Base-by-base conservation (phyloP, 2,329 filamentous ascomycete species). In the Chalara sp. region DNA sequence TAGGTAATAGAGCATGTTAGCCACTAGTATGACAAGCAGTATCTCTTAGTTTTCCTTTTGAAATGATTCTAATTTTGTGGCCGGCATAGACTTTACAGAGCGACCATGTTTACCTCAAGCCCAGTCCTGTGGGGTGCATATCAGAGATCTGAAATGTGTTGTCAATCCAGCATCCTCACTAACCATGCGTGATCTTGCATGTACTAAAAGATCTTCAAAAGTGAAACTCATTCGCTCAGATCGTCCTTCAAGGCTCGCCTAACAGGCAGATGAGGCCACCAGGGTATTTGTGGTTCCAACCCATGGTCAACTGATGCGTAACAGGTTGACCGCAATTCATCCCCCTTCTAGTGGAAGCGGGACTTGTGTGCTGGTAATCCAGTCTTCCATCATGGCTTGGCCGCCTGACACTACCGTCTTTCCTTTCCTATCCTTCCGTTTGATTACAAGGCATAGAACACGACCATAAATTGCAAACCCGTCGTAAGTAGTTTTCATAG, bases 391-490 rank as follows among this genome's bases (percentile, higher is more conserved):
- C 67, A 82, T 76, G 50, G 81, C 83, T 65, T 87, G 84, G 41
- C 81, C 80, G 44, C 70, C 72, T 8, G 56, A 55, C 62, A 62
- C 53, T 56, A 54, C 55, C 56, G 61, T 53, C 57, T 63, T 68
- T 44, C 67, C 66, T 58, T 70, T 76, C 58, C 69, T 73, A 45
- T 83, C 85, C 54, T 86, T 83, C 65, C 86, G 87, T 68, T 83
- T 84, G 63, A 99, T 84, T 6, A 99, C 86, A 52, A 99, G 76
- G 68, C 91, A 97, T 30, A 99, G 74, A 44, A 96, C 89, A 59
- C 89, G 86, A 8, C 93, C 90, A 70, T 96, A 95, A 64, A 99
- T 96, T 61, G 86, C 88, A 70, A 97, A 97, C 6, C 93, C 92
- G 63, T 97, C 90, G 69, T 97, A 99, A 11, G 83, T 84, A 30